Conservation (phyloP, 768 basidiomycete genomes). For the Lentinula edodes region DNA sequence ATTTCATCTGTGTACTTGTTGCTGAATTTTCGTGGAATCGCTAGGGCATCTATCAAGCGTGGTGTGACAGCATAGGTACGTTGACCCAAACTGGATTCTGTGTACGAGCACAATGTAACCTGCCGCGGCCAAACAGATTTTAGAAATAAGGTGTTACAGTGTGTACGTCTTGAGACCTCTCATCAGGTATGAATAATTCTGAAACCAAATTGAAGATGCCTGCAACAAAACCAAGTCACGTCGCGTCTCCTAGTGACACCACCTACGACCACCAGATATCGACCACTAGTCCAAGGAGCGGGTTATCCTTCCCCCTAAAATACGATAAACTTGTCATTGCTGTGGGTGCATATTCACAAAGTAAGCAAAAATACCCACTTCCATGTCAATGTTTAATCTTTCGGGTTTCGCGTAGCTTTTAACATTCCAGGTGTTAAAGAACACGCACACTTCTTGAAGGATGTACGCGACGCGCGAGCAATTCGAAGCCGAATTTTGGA, state of each 20-base stretch:
- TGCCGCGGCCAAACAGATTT: conserved; percentile 40
- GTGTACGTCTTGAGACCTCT: conserved; percentile 32
- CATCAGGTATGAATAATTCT: neutral
- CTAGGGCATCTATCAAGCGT: conserved; percentile 65
- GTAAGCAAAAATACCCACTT: conserved; percentile 29
- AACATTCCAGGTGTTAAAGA: conserved; percentile 74
- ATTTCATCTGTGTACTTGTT: neutral
- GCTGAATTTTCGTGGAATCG: neutral
- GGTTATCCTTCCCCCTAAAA: conserved; percentile 46
- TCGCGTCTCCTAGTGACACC: conserved; percentile 17
- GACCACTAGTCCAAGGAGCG: conserved; percentile 14
- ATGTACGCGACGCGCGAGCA: conserved; percentile 66
- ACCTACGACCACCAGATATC: conserved; percentile 9
- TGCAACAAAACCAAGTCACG: conserved; percentile 42
- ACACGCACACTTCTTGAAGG: conserved; percentile 77
- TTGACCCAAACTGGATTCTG: neutral
- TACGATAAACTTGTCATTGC: conserved; percentile 85
- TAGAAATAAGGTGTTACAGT: conserved; percentile 49
- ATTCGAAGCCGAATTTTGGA: conserved; percentile 74
- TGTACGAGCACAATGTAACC: neutral
- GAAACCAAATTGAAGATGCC: conserved; percentile 41
- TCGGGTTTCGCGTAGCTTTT: conserved; percentile 40
- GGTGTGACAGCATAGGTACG: conserved; percentile 67
- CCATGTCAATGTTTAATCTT: neutral
- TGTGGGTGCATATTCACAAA: conserved; percentile 83